Evolutionary conservation across 345 rosid species (phyloP), one percentile per base, ranked within the genome.

Genomic region (Salix brachista): DNA sequence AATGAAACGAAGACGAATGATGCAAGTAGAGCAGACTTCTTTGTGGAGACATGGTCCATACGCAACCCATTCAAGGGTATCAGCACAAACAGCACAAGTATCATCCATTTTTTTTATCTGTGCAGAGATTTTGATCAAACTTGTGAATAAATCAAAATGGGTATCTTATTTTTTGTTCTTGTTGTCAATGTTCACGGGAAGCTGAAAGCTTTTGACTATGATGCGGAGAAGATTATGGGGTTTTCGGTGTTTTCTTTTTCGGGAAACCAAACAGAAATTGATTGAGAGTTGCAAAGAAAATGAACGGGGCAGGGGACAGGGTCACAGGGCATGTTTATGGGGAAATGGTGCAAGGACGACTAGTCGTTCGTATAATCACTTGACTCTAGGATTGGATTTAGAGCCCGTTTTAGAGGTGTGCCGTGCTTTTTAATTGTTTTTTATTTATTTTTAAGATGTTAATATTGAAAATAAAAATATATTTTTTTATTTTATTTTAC

Each of bases 1-100:
- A 36, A 81, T 69, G 71, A 81, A 81, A 21, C 83, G 80, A 56
- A 81, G 83, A 17, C 72, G 83, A 32, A 72, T 50, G 36, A 69
- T 69, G 77, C 83, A 77, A 18, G 80, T 81, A 23, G 80, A 77
- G 77, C 83, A 81, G 41, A 81, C 80, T 65, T 81, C 83, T 26
- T 77, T 80, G 28, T 81, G 80, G 61, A 77, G 75, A 28, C 75
- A 81, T 7, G 80, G 26, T 50, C 80, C 83, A 14, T 77, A 77
- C 2, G 77, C 83, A 44, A 81, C 80, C 80, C 83, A 81, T 25
- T 81, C 77, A 11, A 81, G 69, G 48, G 65, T 13, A 26, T 81
- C 83, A 28, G 83, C 83, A 32, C 80, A 77, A 6, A 81, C 83
- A 46, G 75, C 83, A 52, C 69, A 81, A 32, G 75, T 67, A 26